Percentiles rank a stretch among this genome's conserved stretches.
phyloP scores from a whole-genome alignment of 352 stramenopile species.

The Thraustotheca clavata region DNA sequence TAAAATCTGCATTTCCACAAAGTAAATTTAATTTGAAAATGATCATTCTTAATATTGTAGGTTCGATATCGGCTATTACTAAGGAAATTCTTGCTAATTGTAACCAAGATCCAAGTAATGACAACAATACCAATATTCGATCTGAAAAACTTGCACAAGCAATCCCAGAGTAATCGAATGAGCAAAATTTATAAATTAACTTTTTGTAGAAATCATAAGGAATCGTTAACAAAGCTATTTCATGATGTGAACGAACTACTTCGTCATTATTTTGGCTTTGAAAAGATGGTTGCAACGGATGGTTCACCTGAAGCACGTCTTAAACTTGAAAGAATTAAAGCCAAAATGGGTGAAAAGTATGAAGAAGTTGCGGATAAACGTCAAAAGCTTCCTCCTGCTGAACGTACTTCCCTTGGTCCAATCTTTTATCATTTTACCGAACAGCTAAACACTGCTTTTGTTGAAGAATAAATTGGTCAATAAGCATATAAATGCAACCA shows the following conservation, averaged over 20 bases:
- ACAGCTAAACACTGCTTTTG: slow-evolving; percentile 78
- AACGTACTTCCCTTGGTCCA: slow-evolving; percentile 73
- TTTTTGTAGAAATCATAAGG: slow-evolving; percentile 60
- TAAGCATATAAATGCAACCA: no score
- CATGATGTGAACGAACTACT: slow-evolving; percentile 77
- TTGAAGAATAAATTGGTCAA: neutral
- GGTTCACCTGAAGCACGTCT: slow-evolving; percentile 44
- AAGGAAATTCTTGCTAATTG: neutral
- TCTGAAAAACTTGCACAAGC: neutral
- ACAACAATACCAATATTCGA: neutral
- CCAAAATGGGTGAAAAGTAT: slow-evolving; percentile 83
- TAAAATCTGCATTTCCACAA: neutral
- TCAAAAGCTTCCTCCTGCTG: slow-evolving; percentile 64
- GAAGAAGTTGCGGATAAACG: slow-evolving; percentile 78
- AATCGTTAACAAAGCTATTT: slow-evolving; percentile 79
- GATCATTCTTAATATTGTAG: neutral
- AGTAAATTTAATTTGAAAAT: neutral
- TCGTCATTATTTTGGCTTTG: slow-evolving; percentile 75
- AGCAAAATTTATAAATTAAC: neutral
- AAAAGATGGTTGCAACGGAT: slow-evolving; percentile 46
- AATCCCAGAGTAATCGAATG: slow-evolving; percentile 1
- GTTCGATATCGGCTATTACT: neutral
- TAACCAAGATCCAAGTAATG: neutral
- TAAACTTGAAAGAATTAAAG: slow-evolving; percentile 80
- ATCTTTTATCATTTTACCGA: slow-evolving; percentile 81